A percentile compares a stretch with the other conserved stretches of the same genome.
Evolutionary conservation across 148 eudicot species (phyloP).

Genomic region (Rhododendron vialii): DNA sequence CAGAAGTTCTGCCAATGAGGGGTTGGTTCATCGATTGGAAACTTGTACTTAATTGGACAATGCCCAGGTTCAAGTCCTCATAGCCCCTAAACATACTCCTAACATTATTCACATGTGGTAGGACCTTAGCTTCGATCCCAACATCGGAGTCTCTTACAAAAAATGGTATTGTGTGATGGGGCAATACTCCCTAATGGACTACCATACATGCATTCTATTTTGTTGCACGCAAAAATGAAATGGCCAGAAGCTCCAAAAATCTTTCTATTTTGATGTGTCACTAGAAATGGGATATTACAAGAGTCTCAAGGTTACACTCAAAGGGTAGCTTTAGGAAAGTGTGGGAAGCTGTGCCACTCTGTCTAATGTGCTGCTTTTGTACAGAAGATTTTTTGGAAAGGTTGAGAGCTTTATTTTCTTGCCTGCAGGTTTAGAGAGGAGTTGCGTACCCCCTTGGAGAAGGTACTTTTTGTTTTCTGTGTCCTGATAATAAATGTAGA

Average conservation of each 20-base stretch:
- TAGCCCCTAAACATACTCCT: too few relatives aligned
- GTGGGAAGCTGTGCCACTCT: background rate
- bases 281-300: background rate
- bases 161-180: too few relatives aligned
- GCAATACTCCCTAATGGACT: background rate
- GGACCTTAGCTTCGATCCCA: background rate
- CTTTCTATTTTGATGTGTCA: background rate
- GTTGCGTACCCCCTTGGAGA: background rate
- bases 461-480: background rate
- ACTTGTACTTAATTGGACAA: too few relatives aligned
- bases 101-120: too few relatives aligned
- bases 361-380: background rate
- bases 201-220: background rate
- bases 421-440: background rate
- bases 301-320: background rate
- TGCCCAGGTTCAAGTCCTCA: too few relatives aligned
- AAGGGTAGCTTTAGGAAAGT: background rate
- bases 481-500: background rate
- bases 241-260: background rate
- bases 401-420: background rate
- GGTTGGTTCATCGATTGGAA: too few relatives aligned
- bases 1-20: background rate
- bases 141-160: too few relatives aligned
- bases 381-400: background rate
- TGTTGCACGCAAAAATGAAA: too few relatives aligned